Percentiles rank a stretch among this genome's conserved stretches.
phyloP scores from a whole-genome alignment of 306 rosid genomes.

The Cucurbita maxima region DNA sequence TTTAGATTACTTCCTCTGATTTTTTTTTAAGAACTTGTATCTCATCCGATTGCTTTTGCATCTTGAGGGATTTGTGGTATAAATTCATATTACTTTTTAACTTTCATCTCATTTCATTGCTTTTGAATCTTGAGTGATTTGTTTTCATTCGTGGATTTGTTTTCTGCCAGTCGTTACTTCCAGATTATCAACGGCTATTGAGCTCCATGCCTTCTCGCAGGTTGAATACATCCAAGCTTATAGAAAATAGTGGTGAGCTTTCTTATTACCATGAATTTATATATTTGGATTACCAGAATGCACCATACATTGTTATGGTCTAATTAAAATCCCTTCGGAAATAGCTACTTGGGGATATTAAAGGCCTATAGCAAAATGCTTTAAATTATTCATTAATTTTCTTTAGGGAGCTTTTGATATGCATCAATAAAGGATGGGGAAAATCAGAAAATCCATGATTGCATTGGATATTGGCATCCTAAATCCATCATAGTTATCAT shows the following conservation, averaged over 20 bases:
- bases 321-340: not conserved
- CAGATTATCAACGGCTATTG: slow-evolving; percentile 95
- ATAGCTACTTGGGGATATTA: not conserved
- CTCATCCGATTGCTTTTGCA: slow-evolving; percentile 14
- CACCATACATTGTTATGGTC: not conserved
- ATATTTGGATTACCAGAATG: not conserved
- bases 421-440: not conserved
- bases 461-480: not conserved
- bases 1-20: no score
- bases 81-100: not conserved
- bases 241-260: slow-evolving; percentile 83
- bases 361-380: not conserved
- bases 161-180: slow-evolving; percentile 82
- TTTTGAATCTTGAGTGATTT: slow-evolving; percentile 19
- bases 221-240: slow-evolving; percentile 86
- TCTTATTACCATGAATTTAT: not conserved
- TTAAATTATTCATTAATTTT: not conserved
- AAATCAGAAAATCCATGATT: not conserved
- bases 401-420: not conserved
- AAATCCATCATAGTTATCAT: not conserved
- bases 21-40: not conserved
- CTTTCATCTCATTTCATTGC: slow-evolving; percentile 9
- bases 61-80: slow-evolving; percentile 17
- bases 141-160: slow-evolving; percentile 33
- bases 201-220: slow-evolving; percentile 92